Evolutionary conservation across 2,329 filamentous ascomycete species (phyloP).

Genomic region (Xylariaceae sp.): DNA sequence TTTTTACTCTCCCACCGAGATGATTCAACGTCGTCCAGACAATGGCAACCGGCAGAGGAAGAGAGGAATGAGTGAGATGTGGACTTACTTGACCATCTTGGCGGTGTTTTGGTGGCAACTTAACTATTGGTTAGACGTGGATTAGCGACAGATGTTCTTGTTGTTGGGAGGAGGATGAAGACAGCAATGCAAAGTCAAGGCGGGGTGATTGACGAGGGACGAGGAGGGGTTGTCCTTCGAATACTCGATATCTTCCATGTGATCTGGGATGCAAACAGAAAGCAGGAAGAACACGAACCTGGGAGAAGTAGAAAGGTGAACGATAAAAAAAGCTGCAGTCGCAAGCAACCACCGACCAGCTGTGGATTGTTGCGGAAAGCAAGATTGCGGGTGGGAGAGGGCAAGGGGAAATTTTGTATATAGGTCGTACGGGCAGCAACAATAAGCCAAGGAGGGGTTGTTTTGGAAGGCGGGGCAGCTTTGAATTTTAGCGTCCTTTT

Average conservation of each 20-base stretch:
- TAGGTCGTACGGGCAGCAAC: neutral
- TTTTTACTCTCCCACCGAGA: no score
- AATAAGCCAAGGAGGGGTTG: conserved; percentile 15
- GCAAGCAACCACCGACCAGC: conserved; percentile 31
- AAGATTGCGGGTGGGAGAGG: conserved; percentile 12
- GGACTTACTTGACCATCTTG: conserved; percentile 98
- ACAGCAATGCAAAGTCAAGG: conserved; percentile 6
- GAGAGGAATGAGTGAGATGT: neutral
- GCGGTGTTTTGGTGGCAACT: conserved; percentile 62
- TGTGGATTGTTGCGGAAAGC: conserved; percentile 26
- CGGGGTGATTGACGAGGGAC: conserved; percentile 10
- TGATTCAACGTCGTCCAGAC: no score
- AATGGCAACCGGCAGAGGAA: neutral
- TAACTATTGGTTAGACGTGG: conserved; percentile 30
- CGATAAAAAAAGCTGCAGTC: conserved; percentile 16
- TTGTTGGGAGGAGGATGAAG: neutral
- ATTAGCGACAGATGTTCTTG: conserved; percentile 11
- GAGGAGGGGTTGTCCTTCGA: neutral
- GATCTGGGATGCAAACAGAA: neutral
- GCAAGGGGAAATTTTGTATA: conserved; percentile 21
- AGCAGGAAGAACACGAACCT: conserved; percentile 22
- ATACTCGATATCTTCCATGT: neutral
- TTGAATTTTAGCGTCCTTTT: no score
- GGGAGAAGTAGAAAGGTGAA: conserved; percentile 16
- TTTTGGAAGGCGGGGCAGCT: conserved; percentile 17